Base-by-base conservation (phyloP, 768 basidiomycete species). In the Harrya chromipes region DNA sequence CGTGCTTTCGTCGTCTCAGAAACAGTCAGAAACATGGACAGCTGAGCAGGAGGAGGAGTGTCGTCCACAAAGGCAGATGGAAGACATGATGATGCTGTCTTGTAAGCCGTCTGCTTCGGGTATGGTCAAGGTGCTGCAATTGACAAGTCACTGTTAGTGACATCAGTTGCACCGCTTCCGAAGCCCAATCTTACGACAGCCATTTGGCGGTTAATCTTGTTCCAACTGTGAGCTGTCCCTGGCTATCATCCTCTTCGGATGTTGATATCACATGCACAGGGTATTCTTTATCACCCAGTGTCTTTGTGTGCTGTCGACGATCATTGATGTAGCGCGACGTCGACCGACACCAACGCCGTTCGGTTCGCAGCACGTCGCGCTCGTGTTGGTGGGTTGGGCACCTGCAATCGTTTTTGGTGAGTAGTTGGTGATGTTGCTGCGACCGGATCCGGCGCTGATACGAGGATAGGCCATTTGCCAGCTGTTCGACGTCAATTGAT, bases 291-390 rank as follows among this genome's bases (percentile, higher is more conserved):
- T 68, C 19, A 63, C 74, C 42, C 77, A 83, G 57, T 61, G 75
- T 23, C 70, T 84, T 20, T 70, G 76, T 9, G 72, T 73, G 40
- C 68, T 82, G 47, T 74, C 77, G 6, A 77, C 79, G 2, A 55
- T 83, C 24, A 62, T 83, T 34, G 82, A 84, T 58, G 69, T 81
- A 34, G 71, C 61, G 26, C 67, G 31, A 43, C 62, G 63, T 39
- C 67, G 65, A 1, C 43, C 64, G 20, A 54, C 56, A 12, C 82
- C 84, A 2, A 65, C 75, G 13, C 68, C 83, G 4, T 78, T 87
- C 55, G 84, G 83, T 23, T 79, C 83, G 24, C 84, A 87, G 51
- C 81, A 87, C 60, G 59, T 87, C 47, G 80, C 81, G 34, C 61
- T 86, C 39, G 57, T 86, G 16, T 64, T 84, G 21, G 74, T 70